These are phyloP conservation scores for Schizonepeta tenuifolia DNA, from an alignment of 257 asterid species.

Conservation along the genomic window DNA sequence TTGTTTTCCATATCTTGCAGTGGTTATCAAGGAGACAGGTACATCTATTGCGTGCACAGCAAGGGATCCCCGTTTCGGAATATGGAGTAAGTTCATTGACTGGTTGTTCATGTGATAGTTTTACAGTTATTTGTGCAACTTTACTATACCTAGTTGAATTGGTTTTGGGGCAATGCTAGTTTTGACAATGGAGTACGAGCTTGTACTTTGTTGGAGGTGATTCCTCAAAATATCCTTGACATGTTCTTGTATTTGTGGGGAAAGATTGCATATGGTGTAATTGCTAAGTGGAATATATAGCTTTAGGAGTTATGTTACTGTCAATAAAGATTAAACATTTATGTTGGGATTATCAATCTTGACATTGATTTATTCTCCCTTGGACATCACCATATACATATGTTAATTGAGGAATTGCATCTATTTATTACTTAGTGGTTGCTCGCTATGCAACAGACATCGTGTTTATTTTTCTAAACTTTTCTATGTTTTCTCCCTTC, in stretches of 20 bases:
- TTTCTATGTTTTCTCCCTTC: conserved; percentile 1
- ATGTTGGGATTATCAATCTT: neutral
- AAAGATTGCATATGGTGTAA: conserved; percentile 10
- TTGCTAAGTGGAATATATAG: neutral
- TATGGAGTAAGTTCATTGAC: conserved; percentile 68
- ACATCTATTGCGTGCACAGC: conserved; percentile 85
- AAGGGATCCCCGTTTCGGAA: conserved; percentile 97
- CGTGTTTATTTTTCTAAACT: neutral
- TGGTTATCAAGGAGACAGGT: conserved; percentile 91
- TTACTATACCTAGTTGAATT: neutral
- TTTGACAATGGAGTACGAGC: conserved; percentile 2
- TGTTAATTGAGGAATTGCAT: neutral
- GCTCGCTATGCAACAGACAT: conserved; percentile 2
- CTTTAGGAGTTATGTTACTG: neutral
- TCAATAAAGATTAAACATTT: neutral
- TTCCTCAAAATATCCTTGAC: neutral
- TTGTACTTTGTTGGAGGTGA: neutral
- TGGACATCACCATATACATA: neutral
- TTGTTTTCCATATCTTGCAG: conserved; percentile 44
- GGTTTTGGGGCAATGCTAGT: neutral
- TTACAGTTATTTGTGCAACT: conserved; percentile 2
- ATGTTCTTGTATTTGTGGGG: neutral
- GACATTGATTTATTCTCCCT: neutral
- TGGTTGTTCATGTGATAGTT: conserved; percentile 19
- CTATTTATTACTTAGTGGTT: neutral